Evolutionary conservation across 768 basidiomycete species (phyloP).

Genomic region (Naganishia vaughanmartiniae): DNA sequence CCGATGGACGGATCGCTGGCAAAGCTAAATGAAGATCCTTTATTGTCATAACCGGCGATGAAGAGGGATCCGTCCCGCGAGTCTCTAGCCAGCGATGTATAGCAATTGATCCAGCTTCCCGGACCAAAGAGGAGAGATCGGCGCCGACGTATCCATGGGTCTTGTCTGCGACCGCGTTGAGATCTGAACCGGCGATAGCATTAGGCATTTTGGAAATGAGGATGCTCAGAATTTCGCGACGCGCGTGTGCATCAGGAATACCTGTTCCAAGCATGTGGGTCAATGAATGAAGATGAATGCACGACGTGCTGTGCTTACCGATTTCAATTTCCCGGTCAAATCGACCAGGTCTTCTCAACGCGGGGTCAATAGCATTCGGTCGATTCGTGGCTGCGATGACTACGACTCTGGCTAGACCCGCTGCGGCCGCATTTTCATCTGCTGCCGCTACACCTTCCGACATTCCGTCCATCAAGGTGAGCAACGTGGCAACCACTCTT

Average conservation of each 20-base stretch:
- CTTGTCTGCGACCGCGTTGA: conserved; percentile 64
- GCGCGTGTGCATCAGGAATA: conserved; percentile 80
- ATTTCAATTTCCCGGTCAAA: conserved; percentile 97
- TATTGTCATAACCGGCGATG: conserved; percentile 54
- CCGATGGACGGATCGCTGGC: conserved; percentile 79
- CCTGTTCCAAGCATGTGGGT: conserved; percentile 56
- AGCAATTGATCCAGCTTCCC: conserved; percentile 85
- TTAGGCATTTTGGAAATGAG: conserved; percentile 78
- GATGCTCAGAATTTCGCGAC: conserved; percentile 81
- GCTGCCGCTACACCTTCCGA: conserved; percentile 58
- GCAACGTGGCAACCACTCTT: conserved; percentile 86
- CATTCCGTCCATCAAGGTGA: conserved; percentile 89
- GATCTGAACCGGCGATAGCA: conserved; percentile 61
- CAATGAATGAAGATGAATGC: background rate
- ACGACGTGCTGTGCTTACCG: conserved; percentile 55
- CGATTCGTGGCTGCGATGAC: conserved; percentile 95
- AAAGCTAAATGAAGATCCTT: conserved; percentile 70
- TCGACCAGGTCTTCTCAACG: conserved; percentile 78
- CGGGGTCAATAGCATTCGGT: conserved; percentile 93
- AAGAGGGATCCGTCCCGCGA: conserved; percentile 11
- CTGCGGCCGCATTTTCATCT: conserved; percentile 33
- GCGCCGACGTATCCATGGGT: conserved; percentile 98
- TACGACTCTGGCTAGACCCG: conserved; percentile 62
- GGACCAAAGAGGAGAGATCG: conserved; percentile 84
- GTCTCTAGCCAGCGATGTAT: conserved; percentile 74